Base-by-base conservation (phyloP, 768 basidiomycete genomes). In the Cyclocybe aegerita region DNA sequence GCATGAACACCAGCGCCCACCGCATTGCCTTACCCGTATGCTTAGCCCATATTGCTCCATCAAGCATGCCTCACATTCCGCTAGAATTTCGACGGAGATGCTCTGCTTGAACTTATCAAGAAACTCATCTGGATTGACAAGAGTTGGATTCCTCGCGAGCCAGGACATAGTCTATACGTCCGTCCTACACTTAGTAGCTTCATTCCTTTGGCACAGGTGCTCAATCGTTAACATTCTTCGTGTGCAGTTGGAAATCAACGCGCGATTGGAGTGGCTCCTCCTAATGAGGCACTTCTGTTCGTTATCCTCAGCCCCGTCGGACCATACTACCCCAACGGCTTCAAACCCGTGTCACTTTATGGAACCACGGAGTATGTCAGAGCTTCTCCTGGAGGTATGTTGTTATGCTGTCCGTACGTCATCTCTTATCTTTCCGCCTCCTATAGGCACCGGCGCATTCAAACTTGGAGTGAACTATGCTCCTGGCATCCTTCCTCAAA, bases 401-500 rank as follows among this genome's bases (percentile, higher is more conserved):
- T 9, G 23, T 5, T 23, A 23, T 23, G 5, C 23, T 3, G 23
- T 5, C 23, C 35, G 15, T 6, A 14, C 23, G n/a, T 39, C 12
- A 14, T 48, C 34, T 14, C 14, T 14, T 30, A 15, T 33, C n/a
- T 8, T 16, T 35, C 39, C 23, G 14, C 37, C 4, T 46, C 17
- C 5, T 36, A 11, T 49, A 87, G 86, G 87, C 46, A 95, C 91
- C 38, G 93, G 93, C 33, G 86, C 88, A 7, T 94, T 73, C 76
- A 96, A 96, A 70, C 72, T 94, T 39, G 90, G 90, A 23, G 84
- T 87, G 10, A 93, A 93, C 74, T 95, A 95, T 62, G 93, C 91
- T 0, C 90, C 93, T 0, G 87, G 88, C 7, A 85, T 95, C 17
- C 77, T 92, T 30, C 90, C 93, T 3, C 93, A 97, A 63, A 85